phyloP scores from a whole-genome alignment of 2,329 filamentous ascomycete species.

The Colletotrichum sp. region DNA sequence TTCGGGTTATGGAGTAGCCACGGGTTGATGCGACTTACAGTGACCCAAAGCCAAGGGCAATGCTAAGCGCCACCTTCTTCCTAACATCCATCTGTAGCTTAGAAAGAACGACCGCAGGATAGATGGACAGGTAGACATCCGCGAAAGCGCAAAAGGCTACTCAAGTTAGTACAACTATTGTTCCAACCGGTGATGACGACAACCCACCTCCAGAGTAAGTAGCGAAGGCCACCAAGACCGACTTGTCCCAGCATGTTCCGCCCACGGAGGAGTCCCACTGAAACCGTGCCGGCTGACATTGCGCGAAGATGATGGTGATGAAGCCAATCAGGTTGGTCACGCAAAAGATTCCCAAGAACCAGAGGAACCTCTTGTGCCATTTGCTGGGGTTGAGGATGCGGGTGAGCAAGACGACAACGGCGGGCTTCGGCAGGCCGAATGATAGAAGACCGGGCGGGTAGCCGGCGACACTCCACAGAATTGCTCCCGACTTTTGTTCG shows the following conservation, averaged over 20 bases:
- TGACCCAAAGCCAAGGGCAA: constrained; percentile 43
- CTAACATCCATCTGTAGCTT: constrained; percentile 39
- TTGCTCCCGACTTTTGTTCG: constrained; percentile 31
- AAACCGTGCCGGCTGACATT: constrained; percentile 43
- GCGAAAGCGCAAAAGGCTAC: constrained; percentile 37
- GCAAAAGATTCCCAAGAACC: constrained; percentile 35
- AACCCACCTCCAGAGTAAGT: constrained; percentile 43
- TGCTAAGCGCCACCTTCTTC: constrained; percentile 44
- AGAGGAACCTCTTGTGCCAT: constrained; percentile 39
- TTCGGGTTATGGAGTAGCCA: not conserved
- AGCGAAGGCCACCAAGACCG: constrained; percentile 42
- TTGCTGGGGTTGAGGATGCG: constrained; percentile 41
- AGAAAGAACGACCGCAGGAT: constrained; percentile 41
- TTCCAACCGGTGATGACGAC: not conserved
- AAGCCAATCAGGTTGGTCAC: constrained; percentile 35
- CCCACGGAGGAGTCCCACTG: constrained; percentile 41
- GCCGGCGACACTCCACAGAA: constrained; percentile 39
- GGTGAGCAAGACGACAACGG: constrained; percentile 41
- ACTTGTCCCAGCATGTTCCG: constrained; percentile 36
- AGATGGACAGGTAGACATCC: constrained; percentile 47
- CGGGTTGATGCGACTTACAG: constrained; percentile 28
- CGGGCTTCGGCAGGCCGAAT: constrained; percentile 46
- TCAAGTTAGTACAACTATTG: not conserved
- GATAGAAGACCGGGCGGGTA: constrained; percentile 43
- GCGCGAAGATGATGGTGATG: constrained; percentile 45